phyloP scores from a whole-genome alignment of 1,284 basidiomycete species.

The Tilletia setariae region DNA sequence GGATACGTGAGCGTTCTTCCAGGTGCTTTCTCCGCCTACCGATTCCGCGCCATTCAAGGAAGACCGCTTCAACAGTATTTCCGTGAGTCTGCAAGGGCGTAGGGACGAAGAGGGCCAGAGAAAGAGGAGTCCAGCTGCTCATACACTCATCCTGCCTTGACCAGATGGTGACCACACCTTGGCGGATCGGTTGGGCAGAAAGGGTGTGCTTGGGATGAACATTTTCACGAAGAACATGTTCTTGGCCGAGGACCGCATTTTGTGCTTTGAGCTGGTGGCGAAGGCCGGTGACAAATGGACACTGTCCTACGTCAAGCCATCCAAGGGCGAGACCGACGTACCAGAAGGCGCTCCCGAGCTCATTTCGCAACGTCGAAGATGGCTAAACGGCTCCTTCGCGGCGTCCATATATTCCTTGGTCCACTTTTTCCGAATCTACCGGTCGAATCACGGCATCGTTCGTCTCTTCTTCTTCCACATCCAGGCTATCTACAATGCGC shows the following conservation, averaged over 20 bases:
- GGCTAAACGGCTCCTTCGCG: slow-evolving; percentile 97
- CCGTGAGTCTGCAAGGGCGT: slow-evolving; percentile 53
- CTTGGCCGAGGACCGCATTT: slow-evolving; percentile 69
- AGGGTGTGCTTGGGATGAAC: slow-evolving; percentile 95
- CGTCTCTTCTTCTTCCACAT: slow-evolving; percentile 92
- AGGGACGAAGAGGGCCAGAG: too few relatives aligned
- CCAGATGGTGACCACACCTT: slow-evolving; percentile 73
- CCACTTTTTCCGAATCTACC: slow-evolving; percentile 88
- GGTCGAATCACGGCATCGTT: slow-evolving; percentile 73
- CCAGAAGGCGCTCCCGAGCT: slow-evolving; percentile 76
- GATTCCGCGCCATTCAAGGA: slow-evolving; percentile 84
- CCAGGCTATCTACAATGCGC: slow-evolving; percentile 85
- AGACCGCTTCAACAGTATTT: slow-evolving; percentile 94
- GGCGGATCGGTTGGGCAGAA: slow-evolving; percentile 83
- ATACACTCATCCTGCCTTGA: not conserved
- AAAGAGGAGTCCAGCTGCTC: not conserved
- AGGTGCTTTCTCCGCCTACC: slow-evolving; percentile 93
- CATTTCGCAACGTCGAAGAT: slow-evolving; percentile 85
- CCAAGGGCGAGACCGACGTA: slow-evolving; percentile 91
- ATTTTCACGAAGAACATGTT: slow-evolving; percentile 75
- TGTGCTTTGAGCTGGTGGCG: slow-evolving; percentile 94
- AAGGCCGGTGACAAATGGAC: slow-evolving; percentile 82
- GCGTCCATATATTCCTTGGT: slow-evolving; percentile 84
- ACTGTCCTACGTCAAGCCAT: slow-evolving; percentile 88
- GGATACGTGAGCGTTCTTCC: slow-evolving; percentile 88